Percentiles rank a stretch among this genome's conserved stretches.
phyloP scores from a whole-genome alignment of 768 basidiomycete genomes.

The Agrocybe pediades region DNA sequence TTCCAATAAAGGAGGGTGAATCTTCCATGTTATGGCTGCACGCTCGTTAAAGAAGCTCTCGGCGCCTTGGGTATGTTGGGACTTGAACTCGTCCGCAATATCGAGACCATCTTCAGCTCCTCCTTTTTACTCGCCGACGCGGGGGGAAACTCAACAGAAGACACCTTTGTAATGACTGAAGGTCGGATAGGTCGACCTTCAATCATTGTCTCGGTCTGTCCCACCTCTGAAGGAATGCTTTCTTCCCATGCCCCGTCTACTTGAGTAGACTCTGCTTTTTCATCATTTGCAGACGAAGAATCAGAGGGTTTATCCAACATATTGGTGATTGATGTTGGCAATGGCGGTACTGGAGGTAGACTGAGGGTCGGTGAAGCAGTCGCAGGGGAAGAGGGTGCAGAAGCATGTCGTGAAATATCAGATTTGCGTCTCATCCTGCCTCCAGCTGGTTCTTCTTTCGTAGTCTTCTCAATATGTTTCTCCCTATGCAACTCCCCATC shows the following conservation, averaged over 20 bases:
- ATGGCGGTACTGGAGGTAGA: slow-evolving; percentile 5
- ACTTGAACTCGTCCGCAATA: background rate
- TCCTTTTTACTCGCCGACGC: background rate
- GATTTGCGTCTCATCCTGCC: slow-evolving; percentile 18
- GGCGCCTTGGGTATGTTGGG: background rate
- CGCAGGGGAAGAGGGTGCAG: slow-evolving; percentile 1
- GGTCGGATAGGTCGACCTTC: slow-evolving; percentile 13
- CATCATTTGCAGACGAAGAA: slow-evolving; percentile 1
- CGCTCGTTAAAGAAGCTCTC: background rate
- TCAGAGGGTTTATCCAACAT: slow-evolving; percentile 1
- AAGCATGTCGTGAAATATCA: slow-evolving; percentile 9
- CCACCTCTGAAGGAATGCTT: slow-evolving; percentile 23
- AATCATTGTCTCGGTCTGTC: slow-evolving; percentile 23
- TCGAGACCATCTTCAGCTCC: background rate
- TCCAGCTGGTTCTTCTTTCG: slow-evolving; percentile 11
- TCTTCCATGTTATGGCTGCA: background rate
- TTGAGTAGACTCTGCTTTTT: slow-evolving; percentile 17
- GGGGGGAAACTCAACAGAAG: background rate
- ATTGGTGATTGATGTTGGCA: slow-evolving; percentile 16
- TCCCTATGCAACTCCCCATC: background rate
- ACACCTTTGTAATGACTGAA: background rate
- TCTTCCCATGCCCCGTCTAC: slow-evolving; percentile 28
- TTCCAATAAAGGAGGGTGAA: background rate
- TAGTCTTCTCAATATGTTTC: slow-evolving; percentile 29
- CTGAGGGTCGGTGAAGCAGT: slow-evolving; percentile 9